Conservation (phyloP, 2,329 filamentous ascomycete species). For the Tolypocladium pustulatum region DNA sequence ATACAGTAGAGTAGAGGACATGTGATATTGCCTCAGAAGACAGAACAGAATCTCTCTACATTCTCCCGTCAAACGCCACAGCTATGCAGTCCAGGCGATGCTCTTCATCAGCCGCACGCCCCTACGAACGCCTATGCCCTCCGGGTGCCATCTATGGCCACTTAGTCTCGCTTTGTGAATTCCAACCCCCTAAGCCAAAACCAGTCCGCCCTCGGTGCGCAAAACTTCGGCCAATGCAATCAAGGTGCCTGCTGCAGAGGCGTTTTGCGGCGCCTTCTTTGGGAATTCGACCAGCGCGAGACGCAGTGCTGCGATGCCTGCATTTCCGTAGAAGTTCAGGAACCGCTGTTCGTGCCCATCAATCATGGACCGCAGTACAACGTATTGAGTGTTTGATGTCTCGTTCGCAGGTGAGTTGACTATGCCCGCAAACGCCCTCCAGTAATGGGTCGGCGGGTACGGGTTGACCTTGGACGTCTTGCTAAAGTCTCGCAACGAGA, state of each 20-base stretch:
- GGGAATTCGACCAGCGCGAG: conserved; percentile 68
- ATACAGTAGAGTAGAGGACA: conserved; percentile 1
- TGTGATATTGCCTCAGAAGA: conserved; percentile 2
- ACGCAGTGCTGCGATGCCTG: conserved; percentile 60
- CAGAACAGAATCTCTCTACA: neutral
- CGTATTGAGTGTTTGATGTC: conserved; percentile 62
- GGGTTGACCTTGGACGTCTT: conserved; percentile 59
- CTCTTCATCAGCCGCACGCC: neutral
- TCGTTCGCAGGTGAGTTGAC: conserved; percentile 60
- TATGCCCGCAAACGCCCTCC: conserved; percentile 66
- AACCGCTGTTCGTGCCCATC: conserved; percentile 66
- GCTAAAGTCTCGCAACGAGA: conserved; percentile 74
- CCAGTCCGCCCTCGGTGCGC: conserved; percentile 37
- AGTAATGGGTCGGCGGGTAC: conserved; percentile 72
- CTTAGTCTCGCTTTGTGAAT: neutral
- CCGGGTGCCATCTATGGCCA: neutral
- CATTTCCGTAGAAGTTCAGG: conserved; percentile 68
- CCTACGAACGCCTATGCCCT: conserved; percentile 4
- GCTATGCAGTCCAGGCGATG: conserved; percentile 2
- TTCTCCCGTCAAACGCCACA: neutral
- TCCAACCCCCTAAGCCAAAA: conserved; percentile 22
- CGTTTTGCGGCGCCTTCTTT: conserved; percentile 34
- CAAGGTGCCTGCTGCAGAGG: conserved; percentile 39
- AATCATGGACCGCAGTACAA: conserved; percentile 62
- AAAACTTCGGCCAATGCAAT: conserved; percentile 43